phyloP scores from a whole-genome alignment of 2,329 filamentous ascomycete species.

The Fonsecaea monophora region DNA sequence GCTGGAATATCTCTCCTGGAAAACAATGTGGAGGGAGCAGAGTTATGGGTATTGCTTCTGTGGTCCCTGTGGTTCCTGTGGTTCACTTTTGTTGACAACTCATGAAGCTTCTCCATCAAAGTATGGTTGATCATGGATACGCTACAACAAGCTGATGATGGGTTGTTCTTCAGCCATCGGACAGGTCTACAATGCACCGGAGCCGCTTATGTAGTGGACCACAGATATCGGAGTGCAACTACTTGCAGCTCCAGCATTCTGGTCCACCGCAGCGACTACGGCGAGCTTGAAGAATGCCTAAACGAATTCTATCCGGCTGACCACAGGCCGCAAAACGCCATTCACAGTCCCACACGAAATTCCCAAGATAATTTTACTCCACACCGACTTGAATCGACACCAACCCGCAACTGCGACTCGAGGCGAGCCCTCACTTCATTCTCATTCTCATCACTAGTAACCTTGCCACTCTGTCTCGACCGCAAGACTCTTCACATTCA shows the following conservation, averaged over 20 bases:
- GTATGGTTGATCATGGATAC: too few relatives aligned
- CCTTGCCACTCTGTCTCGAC: background rate
- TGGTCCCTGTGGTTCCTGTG: too few relatives aligned
- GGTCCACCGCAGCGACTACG: background rate
- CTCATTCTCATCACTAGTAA: background rate
- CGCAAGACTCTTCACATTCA: background rate
- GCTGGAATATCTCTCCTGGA: too few relatives aligned
- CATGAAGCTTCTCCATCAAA: too few relatives aligned
- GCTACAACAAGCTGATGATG: too few relatives aligned
- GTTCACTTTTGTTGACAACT: too few relatives aligned
- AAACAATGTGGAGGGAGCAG: too few relatives aligned
- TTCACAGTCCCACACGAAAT: background rate
- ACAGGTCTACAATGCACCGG: background rate
- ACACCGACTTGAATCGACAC: conserved; percentile 1
- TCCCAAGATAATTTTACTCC: conserved; percentile 10
- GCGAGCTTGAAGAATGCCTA: background rate
- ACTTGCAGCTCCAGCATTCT: background rate
- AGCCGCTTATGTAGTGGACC: background rate
- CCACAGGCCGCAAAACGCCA: background rate
- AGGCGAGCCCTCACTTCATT: background rate
- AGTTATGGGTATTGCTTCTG: too few relatives aligned
- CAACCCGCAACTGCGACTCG: background rate
- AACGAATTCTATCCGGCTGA: background rate
- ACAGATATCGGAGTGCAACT: background rate
- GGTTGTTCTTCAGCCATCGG: background rate